Evolutionary conservation across 2,329 filamentous ascomycete genomes (phyloP).

Genomic region (Didymella segeticola): DNA sequence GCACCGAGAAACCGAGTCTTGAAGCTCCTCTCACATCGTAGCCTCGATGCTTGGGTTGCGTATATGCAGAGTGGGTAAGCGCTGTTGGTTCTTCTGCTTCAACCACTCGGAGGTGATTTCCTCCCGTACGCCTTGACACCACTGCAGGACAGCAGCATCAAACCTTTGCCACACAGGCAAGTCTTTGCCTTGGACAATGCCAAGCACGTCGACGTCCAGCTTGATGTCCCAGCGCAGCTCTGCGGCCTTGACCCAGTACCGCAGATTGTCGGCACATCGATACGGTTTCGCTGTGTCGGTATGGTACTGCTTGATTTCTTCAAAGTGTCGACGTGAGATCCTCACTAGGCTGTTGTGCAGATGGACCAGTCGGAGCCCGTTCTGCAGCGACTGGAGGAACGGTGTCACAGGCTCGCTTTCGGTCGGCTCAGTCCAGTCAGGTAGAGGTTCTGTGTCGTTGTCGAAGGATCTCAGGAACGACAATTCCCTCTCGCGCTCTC

Average conservation of each 20-base stretch:
- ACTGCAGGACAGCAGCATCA: slow-evolving; percentile 80
- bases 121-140: slow-evolving; percentile 81
- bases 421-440: slow-evolving; percentile 68
- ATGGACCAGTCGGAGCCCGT: slow-evolving; percentile 80
- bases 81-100: slow-evolving; percentile 49
- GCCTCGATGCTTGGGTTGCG: slow-evolving; percentile 42
- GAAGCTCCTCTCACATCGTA: background rate
- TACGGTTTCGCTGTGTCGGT: slow-evolving; percentile 96
- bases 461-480: slow-evolving; percentile 82
- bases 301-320: slow-evolving; percentile 86
- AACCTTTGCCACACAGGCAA: slow-evolving; percentile 79
- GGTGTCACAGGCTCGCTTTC: slow-evolving; percentile 68
- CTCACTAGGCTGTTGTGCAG: slow-evolving; percentile 90
- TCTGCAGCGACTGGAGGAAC: slow-evolving; percentile 76
- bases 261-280: slow-evolving; percentile 88
- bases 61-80: slow-evolving; percentile 49
- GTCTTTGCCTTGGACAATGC: slow-evolving; percentile 77
- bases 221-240: slow-evolving; percentile 92
- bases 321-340: slow-evolving; percentile 85
- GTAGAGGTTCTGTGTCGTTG: slow-evolving; percentile 64
- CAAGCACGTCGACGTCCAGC: slow-evolving; percentile 83
- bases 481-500: slow-evolving; percentile 78
- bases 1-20: background rate
- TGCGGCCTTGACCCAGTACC: slow-evolving; percentile 95
- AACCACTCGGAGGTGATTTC: slow-evolving; percentile 80